Base-by-base conservation (phyloP, 257 asterid species). In the Orobanche coerulescens region DNA sequence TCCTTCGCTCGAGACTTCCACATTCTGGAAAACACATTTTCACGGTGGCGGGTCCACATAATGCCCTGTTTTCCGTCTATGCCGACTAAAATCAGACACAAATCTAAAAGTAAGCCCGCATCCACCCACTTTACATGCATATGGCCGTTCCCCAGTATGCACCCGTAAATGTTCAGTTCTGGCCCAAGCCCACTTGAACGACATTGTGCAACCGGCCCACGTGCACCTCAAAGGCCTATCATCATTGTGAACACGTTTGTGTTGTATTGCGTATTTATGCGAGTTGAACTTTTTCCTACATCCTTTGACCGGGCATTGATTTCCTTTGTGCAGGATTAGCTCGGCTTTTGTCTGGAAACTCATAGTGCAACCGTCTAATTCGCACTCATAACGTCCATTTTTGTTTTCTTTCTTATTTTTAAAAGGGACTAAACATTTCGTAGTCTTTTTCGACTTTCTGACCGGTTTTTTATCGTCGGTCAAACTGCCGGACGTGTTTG, bases 151-250 rank as follows among this genome's bases (percentile, higher is more conserved):
- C 52, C 97, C 95, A 2, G 95, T 87, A 63, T 87, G 95, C 59
- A 90, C 91, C 0, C 97, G 81, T 36, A 87, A 67, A 71, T 90
- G 97, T 65, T 90, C 96, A 5, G 96, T 90, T 62, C 96, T 79
- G 1, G 97, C 96, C 97, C 97, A 90, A 7, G 96, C 95, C 97
- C 97, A 90, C 73, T 90, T 90, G 48, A 87, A 90, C 3, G 96
- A 70, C 97, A 90, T 82, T 6, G 69, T 64, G 79, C 95, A 87
- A 43, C 96, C 96, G 10, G 79, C 69, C 97, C 96, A 90, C 2
- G 95, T 61, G 61, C 97, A 90, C 72, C 83, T 90, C 53, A 90
- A 78, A 14, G 96, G 97, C 74, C 96, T 77, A 13, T 87, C 84
- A 57, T 85, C 87, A 18, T 78, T 81, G 53, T 90, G 97, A 12